Conservation (phyloP, 176 grass and related monocot species). For the Neostapfia colusana region DNA sequence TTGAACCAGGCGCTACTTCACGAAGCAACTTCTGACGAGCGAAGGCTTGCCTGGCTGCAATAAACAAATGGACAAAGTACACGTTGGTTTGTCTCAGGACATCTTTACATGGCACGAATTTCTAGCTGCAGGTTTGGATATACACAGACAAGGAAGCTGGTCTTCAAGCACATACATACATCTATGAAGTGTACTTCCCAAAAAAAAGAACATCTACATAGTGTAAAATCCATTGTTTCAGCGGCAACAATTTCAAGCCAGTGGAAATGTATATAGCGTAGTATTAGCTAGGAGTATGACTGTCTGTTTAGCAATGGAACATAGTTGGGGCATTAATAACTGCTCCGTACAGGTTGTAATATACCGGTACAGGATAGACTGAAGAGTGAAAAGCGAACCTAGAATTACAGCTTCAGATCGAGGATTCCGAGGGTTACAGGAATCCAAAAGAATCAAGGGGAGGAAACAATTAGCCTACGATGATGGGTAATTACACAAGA, state of each 20-base stretch:
- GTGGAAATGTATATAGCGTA: neutral
- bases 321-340: neutral
- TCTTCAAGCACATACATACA: neutral
- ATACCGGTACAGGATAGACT: neutral
- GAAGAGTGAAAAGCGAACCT: neutral
- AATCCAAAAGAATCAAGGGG: neutral
- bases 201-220: no score
- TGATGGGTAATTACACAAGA: conserved; percentile 21
- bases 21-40: neutral
- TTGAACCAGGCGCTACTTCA: conserved; percentile 25
- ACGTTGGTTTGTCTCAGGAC: no score
- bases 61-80: no score
- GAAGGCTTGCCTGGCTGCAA: no score
- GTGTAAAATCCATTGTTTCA: no score
- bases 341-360: neutral
- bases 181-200: no score
- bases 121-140: no score
- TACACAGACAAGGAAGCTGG: no score
- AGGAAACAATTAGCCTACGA: neutral
- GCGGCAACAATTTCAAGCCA: neutral
- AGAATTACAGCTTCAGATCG: neutral
- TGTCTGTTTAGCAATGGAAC: neutral
- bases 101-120: no score
- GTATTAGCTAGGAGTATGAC: neutral
- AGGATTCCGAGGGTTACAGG: neutral